phyloP scores from a whole-genome alignment of 2,329 filamentous ascomycete species.

The Colletotrichum chrysophilum region DNA sequence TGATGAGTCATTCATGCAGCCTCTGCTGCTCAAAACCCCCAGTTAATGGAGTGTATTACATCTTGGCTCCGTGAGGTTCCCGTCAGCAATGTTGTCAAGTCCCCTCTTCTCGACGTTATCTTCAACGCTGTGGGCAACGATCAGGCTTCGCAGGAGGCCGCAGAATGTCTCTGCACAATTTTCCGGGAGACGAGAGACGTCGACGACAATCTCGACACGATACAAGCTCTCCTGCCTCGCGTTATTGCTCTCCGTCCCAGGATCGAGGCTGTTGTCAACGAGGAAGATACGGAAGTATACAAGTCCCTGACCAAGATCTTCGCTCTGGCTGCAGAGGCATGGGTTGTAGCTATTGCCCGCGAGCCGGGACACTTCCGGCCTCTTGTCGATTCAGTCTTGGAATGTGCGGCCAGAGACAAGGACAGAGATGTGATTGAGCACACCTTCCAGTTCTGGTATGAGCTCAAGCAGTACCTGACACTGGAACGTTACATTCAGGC shows the following conservation, averaged over 20 bases:
- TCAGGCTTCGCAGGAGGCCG: constrained; percentile 81
- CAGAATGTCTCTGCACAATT: constrained; percentile 91
- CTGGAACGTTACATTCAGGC: constrained; percentile 88
- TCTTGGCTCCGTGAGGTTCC: constrained; percentile 97
- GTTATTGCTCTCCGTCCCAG: constrained; percentile 78
- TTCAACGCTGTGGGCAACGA: constrained; percentile 79
- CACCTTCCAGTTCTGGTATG: constrained; percentile 98
- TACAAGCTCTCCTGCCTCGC: constrained; percentile 82
- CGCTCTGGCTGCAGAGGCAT: constrained; percentile 90
- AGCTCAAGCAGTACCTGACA: constrained; percentile 94
- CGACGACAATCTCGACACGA: constrained; percentile 84
- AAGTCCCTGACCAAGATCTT: constrained; percentile 91
- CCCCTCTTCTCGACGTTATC: constrained; percentile 81
- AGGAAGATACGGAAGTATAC: constrained; percentile 85
- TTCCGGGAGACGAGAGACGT: constrained; percentile 93
- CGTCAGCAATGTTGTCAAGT: constrained; percentile 80
- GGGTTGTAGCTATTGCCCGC: constrained; percentile 90
- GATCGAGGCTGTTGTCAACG: constrained; percentile 75
- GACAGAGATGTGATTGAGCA: constrained; percentile 91
- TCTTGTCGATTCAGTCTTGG: constrained; percentile 89
- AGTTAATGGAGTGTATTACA: constrained; percentile 92
- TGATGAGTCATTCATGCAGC: constrained; percentile 47
- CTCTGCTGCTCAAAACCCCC: constrained; percentile 82
- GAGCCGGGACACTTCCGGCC: constrained; percentile 81
- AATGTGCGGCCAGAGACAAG: constrained; percentile 85